phyloP scores from a whole-genome alignment of 768 basidiomycete genomes.

The Peribolospora baueri region DNA sequence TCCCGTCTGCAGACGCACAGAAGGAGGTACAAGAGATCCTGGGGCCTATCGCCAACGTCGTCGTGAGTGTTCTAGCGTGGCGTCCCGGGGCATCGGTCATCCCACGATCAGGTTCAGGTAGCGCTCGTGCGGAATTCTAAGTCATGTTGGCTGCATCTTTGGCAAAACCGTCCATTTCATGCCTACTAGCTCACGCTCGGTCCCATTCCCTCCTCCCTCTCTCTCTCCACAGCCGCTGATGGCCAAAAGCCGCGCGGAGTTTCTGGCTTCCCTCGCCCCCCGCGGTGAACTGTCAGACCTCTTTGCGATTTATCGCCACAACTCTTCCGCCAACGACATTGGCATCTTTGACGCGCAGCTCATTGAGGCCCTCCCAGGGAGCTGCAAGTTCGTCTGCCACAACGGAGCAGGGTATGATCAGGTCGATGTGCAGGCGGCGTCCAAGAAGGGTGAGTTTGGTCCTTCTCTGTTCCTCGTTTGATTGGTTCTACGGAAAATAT shows the following conservation, averaged over 20 bases:
- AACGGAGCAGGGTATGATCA: slow-evolving; percentile 85
- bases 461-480: neutral
- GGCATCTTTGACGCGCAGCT: slow-evolving; percentile 62
- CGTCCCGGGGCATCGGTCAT: too few species aligned
- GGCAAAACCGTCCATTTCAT: neutral
- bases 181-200: neutral
- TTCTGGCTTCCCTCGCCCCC: slow-evolving; percentile 36
- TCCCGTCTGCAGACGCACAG: too few species aligned
- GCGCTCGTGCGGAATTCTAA: too few species aligned
- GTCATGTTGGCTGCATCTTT: neutral
- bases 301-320: slow-evolving; percentile 57
- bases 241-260: slow-evolving; percentile 39
- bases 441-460: slow-evolving; percentile 32
- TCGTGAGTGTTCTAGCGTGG: too few species aligned
- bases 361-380: slow-evolving; percentile 37
- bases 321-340: slow-evolving; percentile 33
- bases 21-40: too few species aligned
- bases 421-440: slow-evolving; percentile 52
- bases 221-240: slow-evolving; percentile 26
- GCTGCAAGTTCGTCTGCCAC: slow-evolving; percentile 66
- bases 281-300: slow-evolving; percentile 50
- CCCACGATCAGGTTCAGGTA: too few species aligned
- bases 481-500: neutral
- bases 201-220: neutral
- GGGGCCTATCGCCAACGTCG: too few species aligned